Evolutionary conservation across 768 basidiomycete genomes (phyloP).

Genomic region (Hemileccinum impolitum): DNA sequence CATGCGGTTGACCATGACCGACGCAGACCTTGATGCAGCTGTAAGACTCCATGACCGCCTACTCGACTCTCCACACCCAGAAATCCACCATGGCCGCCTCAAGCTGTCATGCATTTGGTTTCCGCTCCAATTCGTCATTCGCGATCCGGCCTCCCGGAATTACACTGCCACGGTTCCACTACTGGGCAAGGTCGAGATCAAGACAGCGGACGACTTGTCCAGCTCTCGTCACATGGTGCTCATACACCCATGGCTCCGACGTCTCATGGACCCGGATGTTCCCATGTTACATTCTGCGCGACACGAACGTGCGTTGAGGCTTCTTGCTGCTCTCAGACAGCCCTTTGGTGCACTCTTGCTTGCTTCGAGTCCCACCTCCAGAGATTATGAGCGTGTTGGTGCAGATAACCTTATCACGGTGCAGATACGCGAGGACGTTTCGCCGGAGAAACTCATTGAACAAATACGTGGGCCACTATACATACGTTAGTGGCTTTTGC

Average conservation of each 20-base stretch:
- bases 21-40: neutral
- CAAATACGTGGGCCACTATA: conserved; percentile 2
- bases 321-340: conserved; percentile 7
- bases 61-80: conserved; percentile 2
- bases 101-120: conserved; percentile 12
- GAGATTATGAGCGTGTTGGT: conserved; percentile 10
- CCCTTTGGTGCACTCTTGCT: conserved; percentile 18
- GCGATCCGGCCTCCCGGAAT: neutral
- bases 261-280: neutral
- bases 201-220: conserved; percentile 2
- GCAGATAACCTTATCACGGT: conserved; percentile 8
- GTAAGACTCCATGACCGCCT: conserved; percentile 7
- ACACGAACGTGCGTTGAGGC: neutral
- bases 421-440: conserved; percentile 5
- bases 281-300: neutral
- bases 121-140: neutral
- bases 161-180: neutral
- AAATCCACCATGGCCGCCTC: conserved; percentile 11
- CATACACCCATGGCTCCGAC: conserved; percentile 15
- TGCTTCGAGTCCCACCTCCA: neutral
- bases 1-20: neutral
- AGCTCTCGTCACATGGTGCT: conserved; percentile 6
- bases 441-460: conserved; percentile 1
- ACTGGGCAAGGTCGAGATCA: conserved; percentile 8
- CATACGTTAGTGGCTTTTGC: conserved; percentile 6